These are phyloP conservation scores for Tuber microsphaerosporum DNA, from an alignment of 495 filamentous ascomycete species.

Conservation along the genomic window DNA sequence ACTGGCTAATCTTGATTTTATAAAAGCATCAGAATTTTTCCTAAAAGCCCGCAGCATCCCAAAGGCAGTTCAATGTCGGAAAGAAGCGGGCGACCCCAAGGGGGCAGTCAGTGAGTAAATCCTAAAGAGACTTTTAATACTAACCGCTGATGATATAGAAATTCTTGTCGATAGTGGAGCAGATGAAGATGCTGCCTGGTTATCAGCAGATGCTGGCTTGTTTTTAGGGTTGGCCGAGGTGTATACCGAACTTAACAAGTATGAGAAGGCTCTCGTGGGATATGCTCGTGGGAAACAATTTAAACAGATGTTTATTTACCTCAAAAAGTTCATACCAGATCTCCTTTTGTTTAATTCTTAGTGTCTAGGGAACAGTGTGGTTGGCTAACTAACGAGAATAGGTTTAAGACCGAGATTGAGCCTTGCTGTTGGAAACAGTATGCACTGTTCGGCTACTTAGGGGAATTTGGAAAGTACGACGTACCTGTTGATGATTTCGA, in stretches of 20 bases:
- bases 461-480: too few species aligned
- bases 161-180: too few species aligned
- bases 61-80: too few species aligned
- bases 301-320: slow-evolving; percentile 7
- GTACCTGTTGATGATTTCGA: too few species aligned
- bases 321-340: slow-evolving; percentile 5
- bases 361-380: not conserved
- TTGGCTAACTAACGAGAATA: slow-evolving; percentile 1
- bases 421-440: not conserved
- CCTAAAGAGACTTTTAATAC: not conserved
- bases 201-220: too few species aligned
- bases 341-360: not conserved
- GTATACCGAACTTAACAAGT: slow-evolving; percentile 15
- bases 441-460: too few species aligned
- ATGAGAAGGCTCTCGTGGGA: slow-evolving; percentile 15
- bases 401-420: slow-evolving; percentile 11
- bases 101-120: not conserved
- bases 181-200: too few species aligned
- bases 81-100: too few species aligned
- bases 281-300: slow-evolving; percentile 12
- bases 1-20: slow-evolving; percentile 11
- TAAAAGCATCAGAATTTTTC: slow-evolving; percentile 4
- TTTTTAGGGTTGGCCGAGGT: not conserved
- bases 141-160: too few species aligned
- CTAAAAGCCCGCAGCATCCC: too few species aligned